Conservation (phyloP, 2,329 filamentous ascomycete genomes). For the Fusarium sp. region DNA sequence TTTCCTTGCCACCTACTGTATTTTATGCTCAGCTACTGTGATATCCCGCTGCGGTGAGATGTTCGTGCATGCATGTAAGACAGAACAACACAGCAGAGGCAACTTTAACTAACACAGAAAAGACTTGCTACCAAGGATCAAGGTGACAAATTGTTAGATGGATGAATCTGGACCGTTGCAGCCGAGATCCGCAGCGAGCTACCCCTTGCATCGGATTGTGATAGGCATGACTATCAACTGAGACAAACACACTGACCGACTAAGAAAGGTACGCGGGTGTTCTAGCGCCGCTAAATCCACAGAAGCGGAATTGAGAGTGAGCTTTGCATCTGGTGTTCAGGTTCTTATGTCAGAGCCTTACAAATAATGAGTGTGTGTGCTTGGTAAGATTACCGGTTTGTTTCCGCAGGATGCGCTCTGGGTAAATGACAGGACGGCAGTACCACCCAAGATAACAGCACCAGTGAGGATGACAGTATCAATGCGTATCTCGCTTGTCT, state of each 20-base stretch:
- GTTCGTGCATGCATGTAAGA: constrained; percentile 1
- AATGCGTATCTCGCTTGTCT: not conserved
- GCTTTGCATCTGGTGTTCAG: too few relatives aligned
- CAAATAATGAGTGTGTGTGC: not conserved
- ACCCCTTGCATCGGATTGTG: constrained; percentile 30
- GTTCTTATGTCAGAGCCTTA: not conserved
- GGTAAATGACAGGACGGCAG: not conserved
- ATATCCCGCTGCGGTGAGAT: constrained; percentile 3
- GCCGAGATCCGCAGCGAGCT: not conserved
- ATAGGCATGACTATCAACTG: constrained; percentile 19
- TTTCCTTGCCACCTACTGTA: not conserved
- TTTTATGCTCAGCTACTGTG: not conserved
- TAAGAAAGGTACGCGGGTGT: constrained; percentile 1
- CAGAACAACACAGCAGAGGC: not conserved
- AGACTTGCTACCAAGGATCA: not conserved
- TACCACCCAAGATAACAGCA: not conserved
- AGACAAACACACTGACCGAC: constrained; percentile 28
- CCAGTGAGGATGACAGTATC: not conserved
- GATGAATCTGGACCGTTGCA: not conserved
- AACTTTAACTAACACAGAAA: not conserved
- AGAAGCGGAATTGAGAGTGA: not conserved
- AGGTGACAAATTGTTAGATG: not conserved
- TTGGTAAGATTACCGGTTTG: not conserved
- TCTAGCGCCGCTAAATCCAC: constrained; percentile 1
- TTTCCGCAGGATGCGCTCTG: not conserved